Evolutionary conservation across 345 rosid genomes (phyloP).

Genomic region (Salix arbutifolia): DNA sequence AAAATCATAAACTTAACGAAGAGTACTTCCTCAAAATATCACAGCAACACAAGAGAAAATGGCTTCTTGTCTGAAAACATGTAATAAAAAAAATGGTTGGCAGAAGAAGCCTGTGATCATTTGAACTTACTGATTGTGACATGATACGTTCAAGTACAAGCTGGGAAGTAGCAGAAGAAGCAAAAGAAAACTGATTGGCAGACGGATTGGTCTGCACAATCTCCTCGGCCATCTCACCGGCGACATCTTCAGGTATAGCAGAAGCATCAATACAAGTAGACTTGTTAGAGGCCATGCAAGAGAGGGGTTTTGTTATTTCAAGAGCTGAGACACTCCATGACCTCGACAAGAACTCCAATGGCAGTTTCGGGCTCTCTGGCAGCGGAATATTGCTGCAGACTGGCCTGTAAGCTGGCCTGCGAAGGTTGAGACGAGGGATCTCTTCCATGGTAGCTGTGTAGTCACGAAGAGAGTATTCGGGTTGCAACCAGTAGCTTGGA

Average conservation of each 20-base stretch:
- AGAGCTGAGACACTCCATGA: conserved; percentile 86
- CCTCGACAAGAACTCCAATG: conserved; percentile 90
- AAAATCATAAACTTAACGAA: background rate
- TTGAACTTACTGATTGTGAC: conserved; percentile 71
- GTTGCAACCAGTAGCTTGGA: background rate
- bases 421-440: conserved; percentile 34
- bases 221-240: conserved; percentile 29
- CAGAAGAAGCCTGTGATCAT: background rate
- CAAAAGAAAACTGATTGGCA: conserved; percentile 52
- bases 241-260: conserved; percentile 55
- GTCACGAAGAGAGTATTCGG: background rate
- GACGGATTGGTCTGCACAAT: background rate
- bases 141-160: conserved; percentile 92
- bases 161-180: conserved; percentile 78
- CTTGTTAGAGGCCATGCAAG: conserved; percentile 22
- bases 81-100: background rate
- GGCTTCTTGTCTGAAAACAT: background rate
- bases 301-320: conserved; percentile 70
- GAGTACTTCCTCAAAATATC: background rate
- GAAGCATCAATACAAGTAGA: conserved; percentile 24
- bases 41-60: background rate
- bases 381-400: conserved; percentile 33
- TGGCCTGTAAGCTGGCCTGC: conserved; percentile 32
- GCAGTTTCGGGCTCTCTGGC: conserved; percentile 81
- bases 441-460: conserved; percentile 26